These are phyloP conservation scores for Quercus cerris DNA, from an alignment of 306 rosid species.

Conservation along the genomic window DNA sequence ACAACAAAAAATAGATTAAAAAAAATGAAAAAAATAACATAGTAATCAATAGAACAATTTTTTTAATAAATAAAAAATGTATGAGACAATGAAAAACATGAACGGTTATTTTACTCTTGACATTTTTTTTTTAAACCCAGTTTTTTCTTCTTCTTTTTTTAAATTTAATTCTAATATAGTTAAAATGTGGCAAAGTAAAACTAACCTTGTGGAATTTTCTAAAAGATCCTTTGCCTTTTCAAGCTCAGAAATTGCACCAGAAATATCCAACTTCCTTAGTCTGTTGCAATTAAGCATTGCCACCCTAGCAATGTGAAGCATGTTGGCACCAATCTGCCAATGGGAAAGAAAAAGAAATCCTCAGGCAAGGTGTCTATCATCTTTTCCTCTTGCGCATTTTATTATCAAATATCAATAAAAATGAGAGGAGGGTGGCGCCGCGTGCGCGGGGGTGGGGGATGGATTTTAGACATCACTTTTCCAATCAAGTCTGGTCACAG, in stretches of 20 bases:
- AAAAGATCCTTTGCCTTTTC: constrained; percentile 52
- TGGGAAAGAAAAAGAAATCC: constrained; percentile 11
- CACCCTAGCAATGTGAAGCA: constrained; percentile 73
- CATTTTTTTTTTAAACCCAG: neutral
- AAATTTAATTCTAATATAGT: constrained; percentile 9
- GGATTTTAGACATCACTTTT: constrained; percentile 9
- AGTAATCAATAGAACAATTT: neutral
- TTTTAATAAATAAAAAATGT: too few relatives aligned
- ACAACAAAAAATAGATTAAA: neutral
- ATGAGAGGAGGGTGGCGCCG: too few relatives aligned
- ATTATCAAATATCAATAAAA: neutral
- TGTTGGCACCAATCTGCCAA: constrained; percentile 71
- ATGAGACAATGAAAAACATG: neutral
- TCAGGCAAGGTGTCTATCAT: neutral
- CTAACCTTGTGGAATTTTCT: constrained; percentile 61
- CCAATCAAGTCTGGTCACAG: constrained; percentile 7
- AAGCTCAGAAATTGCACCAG: constrained; percentile 52
- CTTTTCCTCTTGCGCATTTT: neutral
- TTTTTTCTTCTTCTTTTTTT: neutral
- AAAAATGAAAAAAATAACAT: neutral
- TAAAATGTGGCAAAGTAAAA: constrained; percentile 5
- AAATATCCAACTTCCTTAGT: constrained; percentile 38
- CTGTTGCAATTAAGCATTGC: constrained; percentile 44
- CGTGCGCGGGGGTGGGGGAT: too few relatives aligned
- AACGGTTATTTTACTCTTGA: neutral